phyloP scores from a whole-genome alignment of 2,329 filamentous ascomycete genomes.

The Fusarium sp. region DNA sequence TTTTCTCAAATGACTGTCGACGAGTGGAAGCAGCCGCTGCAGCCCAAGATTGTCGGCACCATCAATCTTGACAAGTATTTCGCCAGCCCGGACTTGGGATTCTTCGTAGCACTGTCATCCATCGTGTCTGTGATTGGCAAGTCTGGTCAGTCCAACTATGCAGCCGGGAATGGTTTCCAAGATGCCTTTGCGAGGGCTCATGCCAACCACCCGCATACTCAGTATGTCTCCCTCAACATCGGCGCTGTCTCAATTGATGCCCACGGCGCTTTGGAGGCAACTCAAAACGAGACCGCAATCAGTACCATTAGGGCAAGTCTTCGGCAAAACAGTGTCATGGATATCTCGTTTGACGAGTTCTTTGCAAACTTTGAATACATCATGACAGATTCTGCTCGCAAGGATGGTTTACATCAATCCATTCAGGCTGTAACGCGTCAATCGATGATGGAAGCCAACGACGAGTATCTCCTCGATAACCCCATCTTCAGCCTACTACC shows the following conservation, averaged over 20 bases:
- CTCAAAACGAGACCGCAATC: slow-evolving; percentile 5
- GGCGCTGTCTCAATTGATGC: slow-evolving; percentile 11
- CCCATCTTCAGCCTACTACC: slow-evolving; percentile 3
- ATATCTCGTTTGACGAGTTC: slow-evolving; percentile 11
- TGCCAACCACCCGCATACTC: slow-evolving; percentile 3
- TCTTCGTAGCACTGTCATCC: slow-evolving; percentile 10
- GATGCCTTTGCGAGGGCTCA: slow-evolving; percentile 5
- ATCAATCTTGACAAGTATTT: slow-evolving; percentile 14
- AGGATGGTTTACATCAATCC: background rate
- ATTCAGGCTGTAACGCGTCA: slow-evolving; percentile 4
- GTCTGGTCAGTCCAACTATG: slow-evolving; percentile 17
- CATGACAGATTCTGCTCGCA: background rate
- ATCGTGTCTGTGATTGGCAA: slow-evolving; percentile 16
- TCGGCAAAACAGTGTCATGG: slow-evolving; percentile 8
- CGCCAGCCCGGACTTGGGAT: background rate
- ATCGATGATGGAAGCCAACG: slow-evolving; percentile 14
- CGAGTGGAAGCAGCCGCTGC: slow-evolving; percentile 11
- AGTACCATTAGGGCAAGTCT: slow-evolving; percentile 12
- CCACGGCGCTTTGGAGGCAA: slow-evolving; percentile 6
- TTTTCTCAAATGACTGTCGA: slow-evolving; percentile 14
- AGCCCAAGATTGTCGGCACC: slow-evolving; percentile 8
- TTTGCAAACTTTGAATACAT: slow-evolving; percentile 12
- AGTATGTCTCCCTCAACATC: slow-evolving; percentile 8
- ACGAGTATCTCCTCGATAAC: slow-evolving; percentile 5
- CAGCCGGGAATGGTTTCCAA: slow-evolving; percentile 13